Base-by-base conservation (phyloP, 2,329 filamentous ascomycete genomes). In the Beauveria medogensis region DNA sequence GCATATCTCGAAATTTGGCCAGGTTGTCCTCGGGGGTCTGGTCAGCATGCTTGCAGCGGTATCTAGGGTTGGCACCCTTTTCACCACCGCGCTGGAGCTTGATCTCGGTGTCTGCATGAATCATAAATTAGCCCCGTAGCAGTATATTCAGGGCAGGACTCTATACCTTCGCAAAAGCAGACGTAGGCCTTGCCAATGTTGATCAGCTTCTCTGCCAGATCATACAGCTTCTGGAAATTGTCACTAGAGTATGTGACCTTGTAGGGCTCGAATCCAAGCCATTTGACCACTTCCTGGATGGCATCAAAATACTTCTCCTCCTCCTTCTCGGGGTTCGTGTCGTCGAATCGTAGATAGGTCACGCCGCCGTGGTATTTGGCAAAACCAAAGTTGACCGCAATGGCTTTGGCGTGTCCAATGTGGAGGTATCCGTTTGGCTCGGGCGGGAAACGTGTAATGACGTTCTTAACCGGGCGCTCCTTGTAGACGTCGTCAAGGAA, bases 331-430 rank as follows among this genome's bases (percentile, higher is more conserved):
- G 94, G 94, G 72, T 97, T 97, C 16, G 94, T 97, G 69, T 97
- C 94, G 72, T 97, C 94, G 73, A 90, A 96, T 68, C 93, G 56
- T 37, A 63, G 57, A 48, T 83, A 61, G 26, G 53, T 57, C 16
- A 52, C 54, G 28, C 93, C 93, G 41, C 88, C 89, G 71, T 96
- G 90, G 70, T 87, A 86, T 69, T 84, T 85, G 16, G 94, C 93
- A 72, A 97, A 97, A 7, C 93, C 93, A 75, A 97, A 97, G 76
- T 97, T 97, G 73, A 97, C 86, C 0, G 91, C 89, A 72, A 97
- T 97, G 24, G 94, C 93, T 78, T 97, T 97, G 65, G 89, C 90
- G 72, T 97, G 94, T 22, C 93, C 93, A 67, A 97, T 89, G 71
- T 97, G 92, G 10, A 97, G 82, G 72, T 89, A 97, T 59, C 93